Base-by-base conservation (phyloP, 345 rosid genomes). In the Litchi chinensis region DNA sequence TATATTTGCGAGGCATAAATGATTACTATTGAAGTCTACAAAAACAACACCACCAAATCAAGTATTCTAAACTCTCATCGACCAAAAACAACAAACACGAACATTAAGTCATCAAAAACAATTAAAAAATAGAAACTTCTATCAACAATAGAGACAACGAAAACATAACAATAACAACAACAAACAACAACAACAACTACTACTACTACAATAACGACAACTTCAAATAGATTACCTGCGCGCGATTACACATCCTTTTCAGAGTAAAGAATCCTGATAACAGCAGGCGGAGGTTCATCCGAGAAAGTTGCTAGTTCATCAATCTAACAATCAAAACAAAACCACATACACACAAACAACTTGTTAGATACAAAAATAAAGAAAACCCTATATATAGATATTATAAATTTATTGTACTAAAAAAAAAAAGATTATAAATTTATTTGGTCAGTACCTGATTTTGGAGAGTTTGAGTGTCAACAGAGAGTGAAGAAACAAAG, bases 241-340 rank as follows among this genome's bases (percentile, higher is more conserved):
- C 3, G 95, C 79, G 81, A n/a, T n/a, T n/a, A 82, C 24, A 95
- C 91, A 82, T 95, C 99, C 81, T 89, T 90, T 19, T 91, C 91
- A 63, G 92, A 74, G 86, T 93, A 95, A 37, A 95, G 89, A 75
- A 95, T 79, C 88, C 98, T 87, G 0, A 98, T 95, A 22, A 95
- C 97, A 11, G 98, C 89, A 68, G 99, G 97, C 54, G 95, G 87
- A 76, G 96, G 93, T 46, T 96, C 68, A 65, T 95, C 98, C 69
- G 98, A 93, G 86, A 95, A 90, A 81, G 80, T 79, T 9, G 99
- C 89, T 5, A 93, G 92, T 82, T 91, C 96, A 79, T 93, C 95
- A 87, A 95, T 91, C 98, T 92, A 84, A 78, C 10, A 77, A 74
- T 22, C 18, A 74, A 75, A 64, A 40, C 9, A 52, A 9, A 6